A percentile compares a stretch with the other conserved stretches of the same genome.
Conservation (phyloP, 306 rosid genomes). For the Sechiopsis laciniata region DNA sequence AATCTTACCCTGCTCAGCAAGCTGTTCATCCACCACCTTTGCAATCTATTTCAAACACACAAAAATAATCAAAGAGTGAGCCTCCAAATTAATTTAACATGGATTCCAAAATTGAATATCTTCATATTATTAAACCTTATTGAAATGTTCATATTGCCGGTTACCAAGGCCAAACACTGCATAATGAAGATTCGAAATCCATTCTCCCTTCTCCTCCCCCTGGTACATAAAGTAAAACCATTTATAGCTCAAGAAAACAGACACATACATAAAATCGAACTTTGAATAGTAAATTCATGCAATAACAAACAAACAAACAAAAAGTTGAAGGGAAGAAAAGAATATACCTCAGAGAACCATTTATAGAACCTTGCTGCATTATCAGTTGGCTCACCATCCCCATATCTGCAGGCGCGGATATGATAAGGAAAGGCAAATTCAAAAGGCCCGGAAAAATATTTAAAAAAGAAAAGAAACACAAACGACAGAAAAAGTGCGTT, state of each 20-base stretch:
- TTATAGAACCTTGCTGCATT: conserved; percentile 89
- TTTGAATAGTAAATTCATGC: not conserved
- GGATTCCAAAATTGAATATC: not conserved
- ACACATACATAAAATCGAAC: not conserved
- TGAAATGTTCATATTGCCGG: conserved; percentile 97
- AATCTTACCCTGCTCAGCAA: conserved; percentile 60
- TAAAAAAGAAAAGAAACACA: not conserved
- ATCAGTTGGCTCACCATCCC: conserved; percentile 99
- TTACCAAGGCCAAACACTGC: conserved; percentile 97
- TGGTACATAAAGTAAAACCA: conserved; percentile 28
- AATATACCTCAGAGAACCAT: conserved; percentile 79
- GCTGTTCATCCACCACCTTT: conserved; percentile 51
- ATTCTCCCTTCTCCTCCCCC: conserved; percentile 74
- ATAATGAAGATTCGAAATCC: conserved; percentile 69
- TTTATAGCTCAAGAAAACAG: not conserved
- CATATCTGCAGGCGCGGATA: conserved; percentile 57
- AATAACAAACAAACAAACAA: conserved; percentile 11
- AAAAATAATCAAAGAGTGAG: conserved; percentile 15
- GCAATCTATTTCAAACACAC: conserved; percentile 52
- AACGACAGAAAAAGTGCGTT: not conserved
- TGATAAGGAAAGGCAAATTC: conserved; percentile 4
- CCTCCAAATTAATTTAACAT: conserved; percentile 9
- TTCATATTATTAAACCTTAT: conserved; percentile 53
- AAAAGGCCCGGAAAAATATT: not conserved
- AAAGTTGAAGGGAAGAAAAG: not conserved